Evolutionary conservation across 78 protist species (phyloP).

Genomic region (Dictyostelium brefeldianum): DNA sequence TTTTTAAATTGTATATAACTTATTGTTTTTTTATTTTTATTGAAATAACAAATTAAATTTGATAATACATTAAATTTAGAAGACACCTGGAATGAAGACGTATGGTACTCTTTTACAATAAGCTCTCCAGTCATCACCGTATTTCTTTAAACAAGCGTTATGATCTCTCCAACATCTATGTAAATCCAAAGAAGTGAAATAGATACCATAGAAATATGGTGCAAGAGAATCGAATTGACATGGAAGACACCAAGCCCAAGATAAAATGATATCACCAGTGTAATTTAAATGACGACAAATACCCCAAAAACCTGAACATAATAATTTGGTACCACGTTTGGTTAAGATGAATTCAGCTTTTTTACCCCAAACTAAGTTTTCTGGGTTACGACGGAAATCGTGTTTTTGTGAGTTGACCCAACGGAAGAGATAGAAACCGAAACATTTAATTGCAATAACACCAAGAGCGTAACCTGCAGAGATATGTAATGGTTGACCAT

Average conservation of each 20-base stretch:
- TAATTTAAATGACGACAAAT: conserved; percentile 95
- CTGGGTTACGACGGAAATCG: conserved; percentile 92
- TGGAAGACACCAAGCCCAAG: conserved; percentile 87
- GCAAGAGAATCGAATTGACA: conserved; percentile 62
- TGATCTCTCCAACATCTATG: conserved; percentile 96
- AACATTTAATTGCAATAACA: conserved; percentile 13
- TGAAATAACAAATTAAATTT: too few relatives aligned
- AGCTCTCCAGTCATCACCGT: conserved; percentile 93
- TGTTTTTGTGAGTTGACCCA: conserved; percentile 93
- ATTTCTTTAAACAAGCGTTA: conserved; percentile 88
- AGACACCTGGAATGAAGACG: conserved; percentile 90
- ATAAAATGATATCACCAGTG: conserved; percentile 92
- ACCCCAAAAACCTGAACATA: conserved; percentile 97
- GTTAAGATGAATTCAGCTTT: conserved; percentile 72
- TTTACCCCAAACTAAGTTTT: conserved; percentile 75
- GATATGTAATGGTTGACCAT: conserved; percentile 51
- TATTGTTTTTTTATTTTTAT: too few relatives aligned
- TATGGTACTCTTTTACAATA: conserved; percentile 90
- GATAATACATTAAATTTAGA: conserved; percentile 56
- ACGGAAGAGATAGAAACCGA: conserved; percentile 92
- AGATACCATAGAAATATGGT: conserved; percentile 92
- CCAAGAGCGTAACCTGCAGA: not conserved
- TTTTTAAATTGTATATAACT: too few relatives aligned
- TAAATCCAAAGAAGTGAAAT: conserved; percentile 91
- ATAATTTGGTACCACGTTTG: conserved; percentile 79